phyloP scores from a whole-genome alignment of 805 yeast genomes.

The Myxozyma vanderwaltii region DNA sequence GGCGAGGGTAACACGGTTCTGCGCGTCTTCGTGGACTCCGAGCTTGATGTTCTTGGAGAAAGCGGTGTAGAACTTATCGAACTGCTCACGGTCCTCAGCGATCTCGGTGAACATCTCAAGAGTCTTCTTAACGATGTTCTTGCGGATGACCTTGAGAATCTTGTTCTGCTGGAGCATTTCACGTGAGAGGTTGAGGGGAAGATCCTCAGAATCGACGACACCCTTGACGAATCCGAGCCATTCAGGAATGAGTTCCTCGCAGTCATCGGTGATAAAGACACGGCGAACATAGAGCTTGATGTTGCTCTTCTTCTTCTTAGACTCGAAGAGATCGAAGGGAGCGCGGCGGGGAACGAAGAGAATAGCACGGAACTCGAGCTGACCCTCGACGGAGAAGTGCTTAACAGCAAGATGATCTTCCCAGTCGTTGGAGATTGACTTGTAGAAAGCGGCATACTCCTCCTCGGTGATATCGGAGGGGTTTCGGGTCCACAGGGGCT shows the following conservation, averaged over 20 bases:
- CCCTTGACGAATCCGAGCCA: conserved; percentile 98
- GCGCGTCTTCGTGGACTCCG: conserved; percentile 98
- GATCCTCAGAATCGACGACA: conserved; percentile 99
- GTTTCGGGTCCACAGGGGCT: conserved; percentile 99
- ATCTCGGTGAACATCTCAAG: conserved; percentile 99
- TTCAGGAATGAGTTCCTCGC: conserved; percentile 98
- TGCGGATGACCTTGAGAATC: conserved; percentile 98
- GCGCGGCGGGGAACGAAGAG: conserved; percentile 98
- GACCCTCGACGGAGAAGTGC: conserved; percentile 99
- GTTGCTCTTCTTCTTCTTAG: conserved; percentile 98
- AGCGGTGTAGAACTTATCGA: conserved; percentile 96
- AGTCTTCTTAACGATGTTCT: conserved; percentile 97
- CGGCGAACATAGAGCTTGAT: conserved; percentile 98
- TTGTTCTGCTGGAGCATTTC: conserved; percentile 99
- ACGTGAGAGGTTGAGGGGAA: conserved; percentile 99
- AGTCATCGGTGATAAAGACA: conserved; percentile 99
- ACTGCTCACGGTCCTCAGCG: conserved; percentile 98
- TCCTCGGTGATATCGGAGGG: conserved; percentile 97
- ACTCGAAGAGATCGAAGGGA: conserved; percentile 96
- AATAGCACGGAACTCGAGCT: conserved; percentile 97
- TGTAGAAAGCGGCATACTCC: conserved; percentile 98
- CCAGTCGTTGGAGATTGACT: conserved; percentile 99
- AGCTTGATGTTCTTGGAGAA: conserved; percentile 97
- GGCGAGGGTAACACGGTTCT: conserved; percentile 94
- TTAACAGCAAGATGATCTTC: conserved; percentile 99